Conservation (phyloP, 1,284 basidiomycete species). For the Cryptococcus hybrid region DNA sequence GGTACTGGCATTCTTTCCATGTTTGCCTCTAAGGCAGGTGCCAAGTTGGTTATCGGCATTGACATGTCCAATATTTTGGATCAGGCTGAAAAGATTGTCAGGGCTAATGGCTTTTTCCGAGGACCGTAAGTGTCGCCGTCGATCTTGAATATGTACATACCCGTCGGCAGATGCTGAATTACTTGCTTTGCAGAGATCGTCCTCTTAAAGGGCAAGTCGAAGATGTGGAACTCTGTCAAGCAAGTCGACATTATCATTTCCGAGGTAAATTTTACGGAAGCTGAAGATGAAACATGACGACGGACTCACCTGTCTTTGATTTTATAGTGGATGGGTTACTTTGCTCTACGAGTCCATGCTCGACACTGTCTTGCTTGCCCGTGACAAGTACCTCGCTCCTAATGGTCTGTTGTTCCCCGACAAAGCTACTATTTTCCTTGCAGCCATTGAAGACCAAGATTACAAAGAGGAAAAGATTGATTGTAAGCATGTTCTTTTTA, state of each 20-base stretch:
- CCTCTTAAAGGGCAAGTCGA: slow-evolving; percentile 98
- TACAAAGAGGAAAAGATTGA: slow-evolving; percentile 99
- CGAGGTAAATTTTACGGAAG: slow-evolving; percentile 55
- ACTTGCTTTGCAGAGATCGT: slow-evolving; percentile 66
- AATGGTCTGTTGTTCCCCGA: slow-evolving; percentile 96
- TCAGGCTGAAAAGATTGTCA: slow-evolving; percentile 95
- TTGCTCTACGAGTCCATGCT: slow-evolving; percentile 98
- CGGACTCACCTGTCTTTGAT: background rate
- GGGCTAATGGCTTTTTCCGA: slow-evolving; percentile 81
- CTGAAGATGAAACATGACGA: background rate
- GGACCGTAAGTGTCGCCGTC: slow-evolving; percentile 64
- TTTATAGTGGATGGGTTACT: slow-evolving; percentile 52
- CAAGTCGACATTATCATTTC: slow-evolving; percentile 99
- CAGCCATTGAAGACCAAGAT: slow-evolving; percentile 98
- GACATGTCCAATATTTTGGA: slow-evolving; percentile 99
- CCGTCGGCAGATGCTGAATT: background rate
- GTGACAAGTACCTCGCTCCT: slow-evolving; percentile 93
- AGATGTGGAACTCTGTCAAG: slow-evolving; percentile 77
- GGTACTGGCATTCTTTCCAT: slow-evolving; percentile 96
- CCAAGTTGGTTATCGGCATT: slow-evolving; percentile 94
- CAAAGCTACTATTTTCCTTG: slow-evolving; percentile 87
- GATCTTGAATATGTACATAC: background rate
- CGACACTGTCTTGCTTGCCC: slow-evolving; percentile 93
- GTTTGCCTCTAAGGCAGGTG: slow-evolving; percentile 98
- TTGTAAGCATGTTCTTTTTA: slow-evolving; percentile 59